phyloP scores from a whole-genome alignment of 2,329 filamentous ascomycete species.

The Penicillium sp. region DNA sequence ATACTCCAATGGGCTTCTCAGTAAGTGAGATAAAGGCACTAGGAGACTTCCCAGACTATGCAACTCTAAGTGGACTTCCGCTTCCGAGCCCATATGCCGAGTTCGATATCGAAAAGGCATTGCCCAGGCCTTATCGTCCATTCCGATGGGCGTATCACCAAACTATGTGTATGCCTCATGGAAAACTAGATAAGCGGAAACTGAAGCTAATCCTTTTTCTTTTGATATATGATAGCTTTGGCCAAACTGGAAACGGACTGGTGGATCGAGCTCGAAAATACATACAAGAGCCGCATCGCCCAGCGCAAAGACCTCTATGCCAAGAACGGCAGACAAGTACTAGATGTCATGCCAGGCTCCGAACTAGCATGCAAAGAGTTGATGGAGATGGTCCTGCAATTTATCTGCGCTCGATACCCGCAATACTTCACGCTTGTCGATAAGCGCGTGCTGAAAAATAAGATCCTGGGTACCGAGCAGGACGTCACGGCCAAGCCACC shows the following conservation, averaged over 20 bases:
- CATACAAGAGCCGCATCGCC: conserved; percentile 65
- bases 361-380: conserved; percentile 80
- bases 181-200: background rate
- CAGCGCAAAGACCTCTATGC: conserved; percentile 66
- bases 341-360: conserved; percentile 69
- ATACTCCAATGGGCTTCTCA: conserved; percentile 68
- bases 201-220: background rate
- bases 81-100: conserved; percentile 61
- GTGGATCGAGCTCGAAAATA: conserved; percentile 84
- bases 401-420: conserved; percentile 75
- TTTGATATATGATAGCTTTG: conserved; percentile 55
- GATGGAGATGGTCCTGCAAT: conserved; percentile 83
- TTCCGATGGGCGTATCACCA: conserved; percentile 85
- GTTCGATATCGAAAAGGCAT: conserved; percentile 68
- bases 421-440: conserved; percentile 64
- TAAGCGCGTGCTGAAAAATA: conserved; percentile 63
- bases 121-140: conserved; percentile 73
- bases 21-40: conserved; percentile 66
- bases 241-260: conserved; percentile 77
- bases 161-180: conserved; percentile 72
- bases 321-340: conserved; percentile 62
- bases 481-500: conserved; percentile 63
- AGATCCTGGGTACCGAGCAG: conserved; percentile 62
- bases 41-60: conserved; percentile 78
- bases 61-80: conserved; percentile 70